Evolutionary conservation across 192 early-diverging fungal species (phyloP), one percentile per base, ranked within the genome.

Genomic region (Backusella macrospora): DNA sequence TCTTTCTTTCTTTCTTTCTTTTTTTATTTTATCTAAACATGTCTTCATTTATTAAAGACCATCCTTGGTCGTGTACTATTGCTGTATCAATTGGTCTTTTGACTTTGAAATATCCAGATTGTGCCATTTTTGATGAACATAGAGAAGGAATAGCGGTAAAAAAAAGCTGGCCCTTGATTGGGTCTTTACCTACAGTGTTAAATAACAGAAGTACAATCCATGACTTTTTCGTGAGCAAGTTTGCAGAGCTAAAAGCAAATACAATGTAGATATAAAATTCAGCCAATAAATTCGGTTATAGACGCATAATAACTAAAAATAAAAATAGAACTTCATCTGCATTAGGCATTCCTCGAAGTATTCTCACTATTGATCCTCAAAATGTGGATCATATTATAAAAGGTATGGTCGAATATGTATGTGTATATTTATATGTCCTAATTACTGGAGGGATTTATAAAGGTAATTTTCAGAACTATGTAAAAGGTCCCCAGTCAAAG

Each of bases 401-500:
- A 47, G 65, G 78, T 79, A 71, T n/a, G 18, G 1, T 23, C 21
- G 15, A 23, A 43, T 5, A 14, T 10, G n/a, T 39, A 39, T 34
- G 5, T 15, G 4, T 13, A 59, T 29, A 26, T 40, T n/a, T n/a
- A n/a, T n/a, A n/a, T n/a, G n/a, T n/a, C n/a, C n/a, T 46, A 5
- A 21, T 52, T 45, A 49, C 26, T 38, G 10, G 40, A 34, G 47
- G 23, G 40, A 0, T 29, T 12, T 68, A n/a, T 59, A 0, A 63
- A 76, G 75, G 4, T 7, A 76, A 76, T 52, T 79, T 79, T 47
- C 69, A 71, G 34, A 79, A 79, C 46, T 79, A 79, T 68, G 64
- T 64, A 16, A 79, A 79, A 34, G 84, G 85, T 14, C 72, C 78
- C 6, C 62, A 64, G 26, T 83, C 85, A 37, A 73, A 81, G 9